A percentile compares a stretch with the other conserved stretches of the same genome.
Conservation (phyloP, 2,329 filamentous ascomycete species). For the Diplodia seriata region DNA sequence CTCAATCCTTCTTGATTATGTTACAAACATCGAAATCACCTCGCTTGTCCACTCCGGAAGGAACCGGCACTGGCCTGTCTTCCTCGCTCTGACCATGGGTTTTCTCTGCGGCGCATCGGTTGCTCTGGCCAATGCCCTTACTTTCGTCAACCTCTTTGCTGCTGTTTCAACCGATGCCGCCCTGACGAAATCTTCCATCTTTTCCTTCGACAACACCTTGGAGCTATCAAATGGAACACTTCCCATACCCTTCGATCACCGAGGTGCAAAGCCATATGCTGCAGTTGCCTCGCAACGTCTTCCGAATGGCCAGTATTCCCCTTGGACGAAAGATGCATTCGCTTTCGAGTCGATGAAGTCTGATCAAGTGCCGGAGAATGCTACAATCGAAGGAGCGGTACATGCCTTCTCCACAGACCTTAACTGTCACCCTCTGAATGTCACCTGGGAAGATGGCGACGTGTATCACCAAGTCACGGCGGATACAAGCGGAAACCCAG, state of each 20-base stretch:
- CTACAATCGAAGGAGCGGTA: too few species aligned
- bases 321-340: not conserved
- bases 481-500: too few species aligned
- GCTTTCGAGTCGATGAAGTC: not conserved
- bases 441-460: not conserved
- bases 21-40: too few species aligned
- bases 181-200: not conserved
- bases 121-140: not conserved
- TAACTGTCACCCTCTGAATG: not conserved
- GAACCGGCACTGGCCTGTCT: not conserved
- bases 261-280: not conserved
- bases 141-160: not conserved
- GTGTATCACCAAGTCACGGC: not conserved
- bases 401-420: slow-evolving; percentile 1
- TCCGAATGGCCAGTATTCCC: too few species aligned
- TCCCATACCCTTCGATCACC: not conserved
- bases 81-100: not conserved
- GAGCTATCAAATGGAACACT: not conserved
- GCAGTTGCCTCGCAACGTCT: not conserved
- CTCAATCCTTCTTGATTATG: too few species aligned
- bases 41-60: too few species aligned
- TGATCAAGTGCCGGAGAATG: too few species aligned
- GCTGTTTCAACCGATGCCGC: too few species aligned
- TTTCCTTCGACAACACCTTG: not conserved
- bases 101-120: not conserved